phyloP scores from a whole-genome alignment of 2,329 filamentous ascomycete genomes.

The Phyllosticta ampelicida region DNA sequence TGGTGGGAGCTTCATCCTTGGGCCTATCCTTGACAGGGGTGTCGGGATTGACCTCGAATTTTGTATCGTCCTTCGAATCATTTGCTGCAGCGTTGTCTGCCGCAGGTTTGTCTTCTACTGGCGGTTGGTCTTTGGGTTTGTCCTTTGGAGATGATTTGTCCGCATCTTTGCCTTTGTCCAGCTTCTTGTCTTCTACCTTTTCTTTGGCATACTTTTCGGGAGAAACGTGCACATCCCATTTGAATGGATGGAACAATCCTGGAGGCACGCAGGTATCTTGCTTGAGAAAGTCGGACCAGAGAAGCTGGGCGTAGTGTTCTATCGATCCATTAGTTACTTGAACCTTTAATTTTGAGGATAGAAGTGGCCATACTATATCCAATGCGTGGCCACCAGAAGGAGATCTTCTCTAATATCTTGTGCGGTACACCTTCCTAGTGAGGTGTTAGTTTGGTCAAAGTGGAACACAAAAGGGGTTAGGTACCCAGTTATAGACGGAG shows the following conservation, averaged over 20 bases:
- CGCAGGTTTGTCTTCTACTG: neutral
- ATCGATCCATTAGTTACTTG: too few species aligned
- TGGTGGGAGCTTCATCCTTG: neutral
- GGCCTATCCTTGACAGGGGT: neutral
- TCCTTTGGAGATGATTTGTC: neutral
- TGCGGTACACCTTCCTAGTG: conserved; percentile 1
- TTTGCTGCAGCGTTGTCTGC: neutral
- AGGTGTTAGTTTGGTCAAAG: too few species aligned
- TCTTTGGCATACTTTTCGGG: neutral
- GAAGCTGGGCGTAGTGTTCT: conserved; percentile 4
- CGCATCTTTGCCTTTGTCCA: neutral
- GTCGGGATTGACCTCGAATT: neutral
- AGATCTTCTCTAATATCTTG: conserved; percentile 5
- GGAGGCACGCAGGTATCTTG: conserved; percentile 2
- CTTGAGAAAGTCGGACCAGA: conserved; percentile 8
- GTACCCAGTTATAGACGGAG: conserved; percentile 7
- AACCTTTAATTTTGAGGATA: too few species aligned
- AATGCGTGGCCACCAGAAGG: conserved; percentile 6
- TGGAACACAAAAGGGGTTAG: too few species aligned
- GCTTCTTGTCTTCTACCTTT: neutral
- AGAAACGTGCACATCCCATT: conserved; percentile 3
- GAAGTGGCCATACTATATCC: too few species aligned
- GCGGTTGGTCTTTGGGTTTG: neutral
- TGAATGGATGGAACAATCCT: conserved; percentile 10
- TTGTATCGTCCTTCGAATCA: neutral